Evolutionary conservation across 805 yeast genomes (phyloP).

Genomic region (Candida maltosa): DNA sequence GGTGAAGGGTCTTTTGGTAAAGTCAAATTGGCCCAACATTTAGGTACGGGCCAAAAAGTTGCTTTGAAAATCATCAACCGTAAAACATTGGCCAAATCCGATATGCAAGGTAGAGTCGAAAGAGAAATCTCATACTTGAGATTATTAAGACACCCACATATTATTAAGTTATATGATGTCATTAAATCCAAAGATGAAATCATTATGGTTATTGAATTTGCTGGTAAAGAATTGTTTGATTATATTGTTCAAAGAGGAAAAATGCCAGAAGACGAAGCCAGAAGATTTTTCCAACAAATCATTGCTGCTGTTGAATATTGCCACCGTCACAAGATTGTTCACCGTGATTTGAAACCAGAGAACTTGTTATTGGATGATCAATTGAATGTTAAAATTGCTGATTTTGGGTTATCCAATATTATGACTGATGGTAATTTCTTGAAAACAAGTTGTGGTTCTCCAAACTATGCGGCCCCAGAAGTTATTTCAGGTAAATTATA

Average conservation of each 20-base stretch:
- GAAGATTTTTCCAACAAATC: slow-evolving; percentile 93
- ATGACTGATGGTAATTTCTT: slow-evolving; percentile 97
- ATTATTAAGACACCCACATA: slow-evolving; percentile 90
- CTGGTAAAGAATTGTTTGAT: slow-evolving; percentile 94
- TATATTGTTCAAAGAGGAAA: slow-evolving; percentile 92
- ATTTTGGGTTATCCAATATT: slow-evolving; percentile 89
- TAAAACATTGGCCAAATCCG: slow-evolving; percentile 87
- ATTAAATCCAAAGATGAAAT: slow-evolving; percentile 93
- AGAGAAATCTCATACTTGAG: slow-evolving; percentile 89
- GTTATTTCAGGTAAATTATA: slow-evolving; percentile 91
- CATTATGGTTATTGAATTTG: slow-evolving; percentile 95
- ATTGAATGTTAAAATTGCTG: slow-evolving; percentile 91
- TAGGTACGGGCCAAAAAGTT: slow-evolving; percentile 87
- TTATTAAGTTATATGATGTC: slow-evolving; percentile 91
- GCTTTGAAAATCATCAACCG: slow-evolving; percentile 91
- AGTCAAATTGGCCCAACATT: slow-evolving; percentile 86
- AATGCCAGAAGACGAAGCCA: slow-evolving; percentile 87
- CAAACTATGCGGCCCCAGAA: slow-evolving; percentile 97
- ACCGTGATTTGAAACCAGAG: slow-evolving; percentile 95
- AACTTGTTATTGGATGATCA: slow-evolving; percentile 85
- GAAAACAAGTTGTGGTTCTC: slow-evolving; percentile 94
- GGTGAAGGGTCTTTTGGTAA: slow-evolving; percentile 98
- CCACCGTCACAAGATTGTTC: slow-evolving; percentile 94
- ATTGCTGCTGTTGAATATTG: slow-evolving; percentile 96
- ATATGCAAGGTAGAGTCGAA: slow-evolving; percentile 96